phyloP scores from a whole-genome alignment of 1,139 yeast genomes.

The Kodamaea plutei region DNA sequence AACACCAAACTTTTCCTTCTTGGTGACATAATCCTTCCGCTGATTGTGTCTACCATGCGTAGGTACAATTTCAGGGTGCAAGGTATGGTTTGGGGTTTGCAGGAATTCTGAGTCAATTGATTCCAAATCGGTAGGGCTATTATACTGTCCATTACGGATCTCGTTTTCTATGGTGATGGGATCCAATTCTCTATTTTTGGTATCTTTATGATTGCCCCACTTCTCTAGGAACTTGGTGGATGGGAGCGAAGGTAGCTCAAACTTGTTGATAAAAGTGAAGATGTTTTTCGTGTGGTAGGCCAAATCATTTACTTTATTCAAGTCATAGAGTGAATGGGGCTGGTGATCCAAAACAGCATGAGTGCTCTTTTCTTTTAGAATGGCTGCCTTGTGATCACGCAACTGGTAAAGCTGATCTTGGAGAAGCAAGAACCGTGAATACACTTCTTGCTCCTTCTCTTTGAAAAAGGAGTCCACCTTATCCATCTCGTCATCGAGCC shows the following conservation, averaged over 20 bases:
- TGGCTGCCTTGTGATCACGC: slow-evolving; percentile 45
- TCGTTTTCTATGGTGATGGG: slow-evolving; percentile 26
- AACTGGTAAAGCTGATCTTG: slow-evolving; percentile 68
- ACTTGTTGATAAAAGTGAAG: slow-evolving; percentile 33
- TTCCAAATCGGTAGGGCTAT: slow-evolving; percentile 5
- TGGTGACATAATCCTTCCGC: slow-evolving; percentile 31
- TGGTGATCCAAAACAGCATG: slow-evolving; percentile 9
- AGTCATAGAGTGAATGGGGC: slow-evolving; percentile 10
- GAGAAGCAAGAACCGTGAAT: slow-evolving; percentile 55
- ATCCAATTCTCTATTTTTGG: slow-evolving; percentile 9
- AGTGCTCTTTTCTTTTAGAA: slow-evolving; percentile 9
- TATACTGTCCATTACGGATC: slow-evolving; percentile 32
- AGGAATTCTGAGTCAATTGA: slow-evolving; percentile 10
- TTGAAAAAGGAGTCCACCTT: slow-evolving; percentile 61
- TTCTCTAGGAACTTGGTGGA: slow-evolving; percentile 41
- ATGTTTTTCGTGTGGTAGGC: slow-evolving; percentile 33
- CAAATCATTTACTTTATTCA: slow-evolving; percentile 25
- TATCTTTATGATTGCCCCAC: slow-evolving; percentile 13
- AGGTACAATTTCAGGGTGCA: slow-evolving; percentile 6
- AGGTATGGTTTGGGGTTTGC: slow-evolving; percentile 4
- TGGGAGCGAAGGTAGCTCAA: slow-evolving; percentile 60
- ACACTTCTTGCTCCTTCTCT: slow-evolving; percentile 57
- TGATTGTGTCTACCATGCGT: slow-evolving; percentile 18
- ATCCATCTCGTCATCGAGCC: slow-evolving; percentile 57
- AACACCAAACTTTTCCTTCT: slow-evolving; percentile 35